phyloP scores from a whole-genome alignment of 2,329 filamentous ascomycete genomes.

The Apiospora rasikravindrae region DNA sequence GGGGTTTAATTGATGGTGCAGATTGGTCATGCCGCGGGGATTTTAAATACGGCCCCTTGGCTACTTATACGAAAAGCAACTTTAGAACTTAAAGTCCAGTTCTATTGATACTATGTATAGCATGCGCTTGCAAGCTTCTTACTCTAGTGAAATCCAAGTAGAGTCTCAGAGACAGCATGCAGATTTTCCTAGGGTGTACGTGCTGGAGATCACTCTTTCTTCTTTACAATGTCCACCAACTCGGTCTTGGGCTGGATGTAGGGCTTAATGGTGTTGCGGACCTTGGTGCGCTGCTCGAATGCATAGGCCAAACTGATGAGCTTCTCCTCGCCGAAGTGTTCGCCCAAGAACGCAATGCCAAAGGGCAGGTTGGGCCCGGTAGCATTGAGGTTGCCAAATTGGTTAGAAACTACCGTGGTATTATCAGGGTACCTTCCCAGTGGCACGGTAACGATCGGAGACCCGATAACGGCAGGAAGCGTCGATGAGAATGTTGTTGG shows the following conservation, averaged over 20 bases:
- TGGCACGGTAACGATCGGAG: constrained; percentile 67
- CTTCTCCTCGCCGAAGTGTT: constrained; percentile 63
- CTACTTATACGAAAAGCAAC: background rate
- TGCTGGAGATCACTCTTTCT: background rate
- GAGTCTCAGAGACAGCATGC: background rate
- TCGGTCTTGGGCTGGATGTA: constrained; percentile 40
- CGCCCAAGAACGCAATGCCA: constrained; percentile 67
- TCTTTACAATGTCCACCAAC: constrained; percentile 31
- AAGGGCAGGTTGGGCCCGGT: constrained; percentile 61
- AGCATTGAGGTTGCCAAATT: constrained; percentile 54
- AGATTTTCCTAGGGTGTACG: background rate
- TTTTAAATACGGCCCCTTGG: background rate
- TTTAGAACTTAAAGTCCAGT: background rate
- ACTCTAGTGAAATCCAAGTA: background rate
- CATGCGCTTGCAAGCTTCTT: background rate
- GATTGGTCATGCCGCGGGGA: background rate
- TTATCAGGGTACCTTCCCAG: constrained; percentile 54
- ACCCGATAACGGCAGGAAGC: constrained; percentile 61
- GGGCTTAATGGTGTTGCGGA: constrained; percentile 35
- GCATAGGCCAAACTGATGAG: constrained; percentile 71
- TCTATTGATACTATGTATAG: background rate
- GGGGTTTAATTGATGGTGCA: background rate
- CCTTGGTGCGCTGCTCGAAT: constrained; percentile 64
- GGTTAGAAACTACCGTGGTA: constrained; percentile 52
- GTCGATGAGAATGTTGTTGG: constrained; percentile 56